phyloP scores from a whole-genome alignment of 441 rosid genomes.

The Sinapis alba region DNA sequence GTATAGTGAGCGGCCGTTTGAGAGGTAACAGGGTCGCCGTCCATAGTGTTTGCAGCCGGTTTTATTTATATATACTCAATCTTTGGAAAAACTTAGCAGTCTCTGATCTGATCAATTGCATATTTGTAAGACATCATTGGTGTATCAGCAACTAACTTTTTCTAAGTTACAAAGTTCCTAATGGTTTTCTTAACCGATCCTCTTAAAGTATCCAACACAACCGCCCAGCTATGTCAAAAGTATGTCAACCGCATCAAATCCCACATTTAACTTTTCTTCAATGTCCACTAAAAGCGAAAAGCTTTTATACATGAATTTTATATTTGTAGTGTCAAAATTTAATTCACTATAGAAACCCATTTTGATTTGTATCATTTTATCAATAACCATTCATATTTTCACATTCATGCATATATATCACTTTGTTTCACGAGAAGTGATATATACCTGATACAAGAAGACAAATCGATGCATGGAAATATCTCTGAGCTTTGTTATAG shows the following conservation, averaged over 20 bases:
- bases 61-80: conserved; percentile 11
- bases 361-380: no score
- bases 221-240: background rate
- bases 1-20: conserved; percentile 38
- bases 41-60: conserved; percentile 30
- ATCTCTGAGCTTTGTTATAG: background rate
- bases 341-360: no score
- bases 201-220: background rate
- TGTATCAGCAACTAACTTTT: conserved; percentile 38
- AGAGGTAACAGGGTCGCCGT: conserved; percentile 32
- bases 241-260: no score
- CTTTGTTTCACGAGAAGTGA: conserved; percentile 13
- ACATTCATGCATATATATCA: background rate
- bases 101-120: conserved; percentile 39
- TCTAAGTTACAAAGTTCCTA: conserved; percentile 26
- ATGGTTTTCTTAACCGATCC: conserved; percentile 19
- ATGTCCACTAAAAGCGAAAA: no score
- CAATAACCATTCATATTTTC: no score
- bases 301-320: no score
- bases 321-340: no score
- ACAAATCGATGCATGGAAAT: conserved; percentile 10
- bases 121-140: conserved; percentile 39
- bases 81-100: conserved; percentile 28
- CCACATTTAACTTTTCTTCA: no score
- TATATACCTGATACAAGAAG: conserved; percentile 14